Conservation (phyloP, 768 basidiomycete species). For the Boletellus emodensis region DNA sequence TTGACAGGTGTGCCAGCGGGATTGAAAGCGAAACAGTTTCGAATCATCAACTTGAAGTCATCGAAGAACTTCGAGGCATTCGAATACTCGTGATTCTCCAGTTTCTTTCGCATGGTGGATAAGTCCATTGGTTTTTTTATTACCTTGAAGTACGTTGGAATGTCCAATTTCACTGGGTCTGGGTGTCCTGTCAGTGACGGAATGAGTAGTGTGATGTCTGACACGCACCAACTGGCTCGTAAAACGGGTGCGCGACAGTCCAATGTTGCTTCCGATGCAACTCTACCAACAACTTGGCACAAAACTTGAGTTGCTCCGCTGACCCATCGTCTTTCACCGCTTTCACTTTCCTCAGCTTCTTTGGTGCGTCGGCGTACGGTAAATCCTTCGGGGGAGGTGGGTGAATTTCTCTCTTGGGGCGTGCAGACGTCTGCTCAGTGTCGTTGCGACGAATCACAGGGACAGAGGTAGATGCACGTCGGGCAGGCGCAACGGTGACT, state of each 20-base stretch:
- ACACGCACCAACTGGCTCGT: slow-evolving; percentile 86
- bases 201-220: not conserved
- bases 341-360: slow-evolving; percentile 63
- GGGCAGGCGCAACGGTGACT: slow-evolving; percentile 38
- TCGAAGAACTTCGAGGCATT: slow-evolving; percentile 79
- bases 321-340: slow-evolving; percentile 60
- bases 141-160: slow-evolving; percentile 83
- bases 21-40: slow-evolving; percentile 92
- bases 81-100: slow-evolving; percentile 72
- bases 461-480: slow-evolving; percentile 76
- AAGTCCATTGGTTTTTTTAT: slow-evolving; percentile 97
- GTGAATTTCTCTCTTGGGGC: slow-evolving; percentile 98
- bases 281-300: slow-evolving; percentile 68
- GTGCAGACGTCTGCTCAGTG: slow-evolving; percentile 45
- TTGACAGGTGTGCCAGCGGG: slow-evolving; percentile 85
- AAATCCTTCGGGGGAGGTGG: slow-evolving; percentile 92
- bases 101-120: slow-evolving; percentile 79
- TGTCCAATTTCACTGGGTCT: slow-evolving; percentile 76
- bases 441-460: slow-evolving; percentile 84
- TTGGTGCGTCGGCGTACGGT: slow-evolving; percentile 73
- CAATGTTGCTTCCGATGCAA: slow-evolving; percentile 77
- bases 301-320: slow-evolving; percentile 82
- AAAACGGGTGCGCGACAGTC: slow-evolving; percentile 74
- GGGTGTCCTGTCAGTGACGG: not conserved
- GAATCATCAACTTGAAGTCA: slow-evolving; percentile 93